phyloP scores from a whole-genome alignment of 352 stramenopile species.

The Aphanomyces invadans region DNA sequence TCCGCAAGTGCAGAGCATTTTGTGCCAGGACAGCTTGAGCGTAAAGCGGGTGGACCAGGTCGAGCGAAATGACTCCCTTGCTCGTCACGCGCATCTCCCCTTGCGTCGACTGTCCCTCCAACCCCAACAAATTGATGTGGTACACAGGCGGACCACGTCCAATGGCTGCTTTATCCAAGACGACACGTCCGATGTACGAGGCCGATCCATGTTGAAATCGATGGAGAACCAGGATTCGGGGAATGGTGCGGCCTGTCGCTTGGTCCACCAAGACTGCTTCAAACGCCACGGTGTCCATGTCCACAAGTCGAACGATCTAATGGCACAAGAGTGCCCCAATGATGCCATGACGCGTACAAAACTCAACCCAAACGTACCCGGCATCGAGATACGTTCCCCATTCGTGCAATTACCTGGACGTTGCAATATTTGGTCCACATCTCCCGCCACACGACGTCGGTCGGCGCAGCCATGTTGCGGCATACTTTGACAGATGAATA shows the following conservation, averaged over 20 bases:
- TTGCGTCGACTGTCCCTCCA: neutral
- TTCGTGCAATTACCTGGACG: neutral
- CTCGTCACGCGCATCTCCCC: neutral
- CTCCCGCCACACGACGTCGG: neutral
- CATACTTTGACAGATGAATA: neutral
- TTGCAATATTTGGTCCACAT: neutral
- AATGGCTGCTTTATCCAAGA: neutral
- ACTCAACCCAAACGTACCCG: too few relatives aligned
- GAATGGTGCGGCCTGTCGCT: neutral
- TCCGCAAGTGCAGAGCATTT: neutral
- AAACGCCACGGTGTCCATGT: neutral
- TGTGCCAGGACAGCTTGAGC: neutral
- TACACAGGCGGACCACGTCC: neutral
- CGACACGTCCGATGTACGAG: neutral
- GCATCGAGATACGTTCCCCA: neutral
- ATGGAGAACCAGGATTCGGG: neutral
- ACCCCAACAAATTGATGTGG: neutral
- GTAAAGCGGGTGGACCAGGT: neutral
- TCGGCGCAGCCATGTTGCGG: neutral
- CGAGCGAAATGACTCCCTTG: neutral
- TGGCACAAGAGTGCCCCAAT: too few relatives aligned
- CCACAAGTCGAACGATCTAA: conserved; percentile 1
- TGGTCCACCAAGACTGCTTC: neutral
- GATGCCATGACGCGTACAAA: too few relatives aligned
- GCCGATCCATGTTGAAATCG: neutral